Evolutionary conservation across 768 basidiomycete genomes (phyloP), one percentile per base, ranked within the genome.

Genomic region (Lentinula boryana): DNA sequence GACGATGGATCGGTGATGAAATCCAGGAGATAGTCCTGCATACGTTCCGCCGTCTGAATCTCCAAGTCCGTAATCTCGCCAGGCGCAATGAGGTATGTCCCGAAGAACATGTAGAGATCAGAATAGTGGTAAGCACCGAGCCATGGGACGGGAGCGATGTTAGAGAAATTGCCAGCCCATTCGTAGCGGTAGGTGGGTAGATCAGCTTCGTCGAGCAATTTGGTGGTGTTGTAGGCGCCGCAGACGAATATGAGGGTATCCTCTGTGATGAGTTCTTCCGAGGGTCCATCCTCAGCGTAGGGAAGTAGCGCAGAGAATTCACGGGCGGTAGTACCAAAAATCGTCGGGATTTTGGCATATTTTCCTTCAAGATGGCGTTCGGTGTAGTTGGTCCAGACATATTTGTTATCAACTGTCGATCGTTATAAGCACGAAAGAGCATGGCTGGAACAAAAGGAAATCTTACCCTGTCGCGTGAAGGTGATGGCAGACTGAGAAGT

Each of bases 71-170:
- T 52, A 10, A 62, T 38, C 15, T 62, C 60, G 3, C 63, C 63
- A 2, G 55, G 55, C 8, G 55, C 55, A 16, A 56, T 56, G 40
- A 56, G 40, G 38, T 64, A 68, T 32, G 67, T 63, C 8, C 68
- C 68, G 53, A 68, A 69, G 53, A 61, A 58, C 16, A 58, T 60
- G 2, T 65, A 66, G 23, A 71, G 61, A 38, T 66, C 53, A 18
- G 60, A 57, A 0, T 60, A 62, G 41, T 68, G 67, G 41, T 66
- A 65, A 1, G 65, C 63, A 6, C 68, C 62, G 18, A 62, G 43
- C 63, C 61, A 62, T 2, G 33, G 27, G 2, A 60, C 27, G 15
- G 58, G 58, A 13, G 54, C 51, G 18, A 62, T 61, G 16, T 64
- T 60, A 15, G 51, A 48, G 15, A 51, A 64, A n/a, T 38, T 60